Percentiles rank a stretch among this genome's conserved stretches.
Evolutionary conservation across 306 rosid species (phyloP).

Genomic region (Abrus pulchellus): DNA sequence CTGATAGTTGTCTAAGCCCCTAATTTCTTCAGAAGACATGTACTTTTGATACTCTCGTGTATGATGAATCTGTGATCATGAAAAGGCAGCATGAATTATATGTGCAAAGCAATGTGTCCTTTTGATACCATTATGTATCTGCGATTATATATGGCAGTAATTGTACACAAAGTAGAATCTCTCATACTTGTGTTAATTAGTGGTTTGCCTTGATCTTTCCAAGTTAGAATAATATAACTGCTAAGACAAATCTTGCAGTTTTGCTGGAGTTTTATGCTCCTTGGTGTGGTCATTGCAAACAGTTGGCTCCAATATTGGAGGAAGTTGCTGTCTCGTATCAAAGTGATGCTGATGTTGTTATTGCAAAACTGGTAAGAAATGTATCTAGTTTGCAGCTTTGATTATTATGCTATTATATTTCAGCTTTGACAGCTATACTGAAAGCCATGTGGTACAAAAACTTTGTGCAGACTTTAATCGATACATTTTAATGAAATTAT

Average conservation of each 20-base stretch:
- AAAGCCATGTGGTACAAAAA: conserved; percentile 22
- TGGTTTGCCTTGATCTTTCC: conserved; percentile 3
- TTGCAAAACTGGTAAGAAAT: conserved; percentile 84
- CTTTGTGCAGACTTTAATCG: neutral
- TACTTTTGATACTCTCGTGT: neutral
- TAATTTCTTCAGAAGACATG: neutral
- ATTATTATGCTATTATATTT: neutral
- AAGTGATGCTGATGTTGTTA: conserved; percentile 71
- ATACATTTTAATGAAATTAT: neutral
- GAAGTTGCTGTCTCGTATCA: conserved; percentile 84
- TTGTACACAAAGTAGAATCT: neutral
- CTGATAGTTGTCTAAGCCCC: neutral
- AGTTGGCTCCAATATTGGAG: conserved; percentile 89
- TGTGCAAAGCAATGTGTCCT: neutral
- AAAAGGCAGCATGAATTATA: neutral
- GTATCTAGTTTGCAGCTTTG: neutral
- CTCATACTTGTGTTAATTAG: neutral
- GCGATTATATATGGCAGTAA: neutral
- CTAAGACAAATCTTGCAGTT: conserved; percentile 62
- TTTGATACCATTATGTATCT: neutral
- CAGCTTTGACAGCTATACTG: conserved; percentile 11
- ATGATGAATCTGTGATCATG: neutral
- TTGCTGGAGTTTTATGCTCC: conserved; percentile 94
- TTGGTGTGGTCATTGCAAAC: conserved; percentile 97
- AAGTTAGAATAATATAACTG: conserved; percentile 13